Conservation (phyloP, 2,329 filamentous ascomycete species). For the Colletotrichum ledebouriae region DNA sequence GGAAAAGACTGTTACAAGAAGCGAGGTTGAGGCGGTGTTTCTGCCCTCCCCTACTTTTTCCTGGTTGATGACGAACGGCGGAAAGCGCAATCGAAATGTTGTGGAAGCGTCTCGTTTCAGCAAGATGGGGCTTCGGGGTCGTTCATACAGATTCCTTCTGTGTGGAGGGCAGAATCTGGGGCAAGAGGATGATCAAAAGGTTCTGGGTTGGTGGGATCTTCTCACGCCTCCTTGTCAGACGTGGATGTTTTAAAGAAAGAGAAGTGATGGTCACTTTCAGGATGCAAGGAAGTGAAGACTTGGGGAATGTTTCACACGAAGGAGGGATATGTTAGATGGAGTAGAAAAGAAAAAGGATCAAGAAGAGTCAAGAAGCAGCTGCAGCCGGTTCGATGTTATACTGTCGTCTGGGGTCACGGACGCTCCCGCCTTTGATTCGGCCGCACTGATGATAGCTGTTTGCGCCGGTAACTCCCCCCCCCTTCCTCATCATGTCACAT, state of each 20-base stretch:
- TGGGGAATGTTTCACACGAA: conserved; percentile 27
- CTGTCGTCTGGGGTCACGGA: conserved; percentile 19
- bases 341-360: conserved; percentile 7
- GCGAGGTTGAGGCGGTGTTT: conserved; percentile 29
- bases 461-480: conserved; percentile 6
- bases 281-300: conserved; percentile 2
- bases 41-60: not conserved
- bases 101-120: conserved; percentile 38
- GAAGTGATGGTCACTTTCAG: not conserved
- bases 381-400: conserved; percentile 39
- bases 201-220: not conserved
- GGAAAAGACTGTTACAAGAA: conserved; percentile 37
- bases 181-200: conserved; percentile 11
- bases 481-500: conserved; percentile 20
- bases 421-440: conserved; percentile 14
- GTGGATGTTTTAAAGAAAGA: conserved; percentile 38
- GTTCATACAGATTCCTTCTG: not conserved
- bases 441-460: conserved; percentile 22
- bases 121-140: conserved; percentile 6
- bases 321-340: not conserved
- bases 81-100: conserved; percentile 7
- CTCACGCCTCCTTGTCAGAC: conserved; percentile 39
- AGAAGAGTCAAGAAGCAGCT: conserved; percentile 26
- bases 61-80: not conserved
- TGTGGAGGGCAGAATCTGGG: conserved; percentile 6